Base-by-base conservation (phyloP, 164 flowering plant species). In the Litsea cubeba region DNA sequence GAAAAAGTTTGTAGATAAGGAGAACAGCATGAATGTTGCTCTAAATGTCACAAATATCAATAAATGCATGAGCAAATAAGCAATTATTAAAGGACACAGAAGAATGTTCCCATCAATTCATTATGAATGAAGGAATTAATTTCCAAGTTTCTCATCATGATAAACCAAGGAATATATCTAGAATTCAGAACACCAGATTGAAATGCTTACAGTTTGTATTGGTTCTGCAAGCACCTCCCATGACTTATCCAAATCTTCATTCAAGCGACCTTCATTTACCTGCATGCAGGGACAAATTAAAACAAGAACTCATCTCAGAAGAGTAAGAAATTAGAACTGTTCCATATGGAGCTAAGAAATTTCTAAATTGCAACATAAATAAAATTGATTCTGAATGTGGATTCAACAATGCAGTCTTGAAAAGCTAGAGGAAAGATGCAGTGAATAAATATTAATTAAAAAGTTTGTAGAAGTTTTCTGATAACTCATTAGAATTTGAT, bases 201-300 rank as follows among this genome's bases (percentile, higher is more conserved):
- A 65, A 76, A 60, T 76, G 50, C 92, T 67, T 88, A 93, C 99
- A 18, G 98, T 95, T 75, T 93, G 99, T 81, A 95, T 92, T 77
- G 99, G 97, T 83, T 95, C 98, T 68, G 99, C 99, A 79, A 95
- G 97, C 70, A 95, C 97, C 80, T 95, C 99, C 98, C 98, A 95
- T 15, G 88, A 77, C 8, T 89, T 82, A 79, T 93, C 80, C 90
- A 95, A 81, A 80, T 92, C 97, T 75, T 89, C 90, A 74, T 63
- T 82, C 76, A 95, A 70, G 62, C 89, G 76, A 80, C 88, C 84
- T 87, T 90, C 90, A 83, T 95, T 95, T 12, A 95, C 94, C 99
- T 95, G 69, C 14, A 35, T 18, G 35, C 49, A 65, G 28, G 14
- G 60, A 30, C 46, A 5, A 26, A 26, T 65, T 26, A 14, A 30